Conservation (phyloP, 1,139 yeast species). For the Pichia sp. region DNA sequence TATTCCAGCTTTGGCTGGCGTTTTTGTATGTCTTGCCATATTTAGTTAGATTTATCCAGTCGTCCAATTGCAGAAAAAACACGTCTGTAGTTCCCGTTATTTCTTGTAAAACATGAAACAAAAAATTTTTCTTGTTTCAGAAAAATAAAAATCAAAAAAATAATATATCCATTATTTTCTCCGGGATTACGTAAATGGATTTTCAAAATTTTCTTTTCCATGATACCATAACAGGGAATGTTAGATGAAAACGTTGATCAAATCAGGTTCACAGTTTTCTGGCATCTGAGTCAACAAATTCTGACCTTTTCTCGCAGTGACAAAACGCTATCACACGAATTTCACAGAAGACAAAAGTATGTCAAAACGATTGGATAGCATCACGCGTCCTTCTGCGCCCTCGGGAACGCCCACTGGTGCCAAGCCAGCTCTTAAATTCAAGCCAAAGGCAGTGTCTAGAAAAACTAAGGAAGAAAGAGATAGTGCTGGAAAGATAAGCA, state of each 20-base stretch:
- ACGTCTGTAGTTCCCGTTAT: too few species aligned
- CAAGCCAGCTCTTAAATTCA: constrained; percentile 57
- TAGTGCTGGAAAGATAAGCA: constrained; percentile 57
- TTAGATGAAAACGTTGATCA: neutral
- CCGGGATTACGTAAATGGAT: neutral
- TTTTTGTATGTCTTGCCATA: neutral
- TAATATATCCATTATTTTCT: neutral
- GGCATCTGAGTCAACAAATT: neutral
- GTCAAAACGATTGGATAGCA: constrained; percentile 35
- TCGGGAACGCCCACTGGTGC: constrained; percentile 13
- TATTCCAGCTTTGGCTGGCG: neutral
- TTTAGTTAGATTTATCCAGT: neutral
- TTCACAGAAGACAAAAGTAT: constrained; percentile 2
- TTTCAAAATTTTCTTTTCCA: neutral
- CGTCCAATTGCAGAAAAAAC: too few species aligned
- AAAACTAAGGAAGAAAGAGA: constrained; percentile 80
- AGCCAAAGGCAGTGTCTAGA: constrained; percentile 81
- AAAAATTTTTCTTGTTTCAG: neutral
- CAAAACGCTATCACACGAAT: too few species aligned
- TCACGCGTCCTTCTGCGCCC: constrained; percentile 31
- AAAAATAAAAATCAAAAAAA: neutral
- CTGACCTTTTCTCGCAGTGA: too few species aligned
- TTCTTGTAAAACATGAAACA: neutral
- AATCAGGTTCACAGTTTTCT: neutral
- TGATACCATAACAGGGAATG: neutral